Evolutionary conservation across 345 rosid species (phyloP).

Genomic region (Syzygium jambos): DNA sequence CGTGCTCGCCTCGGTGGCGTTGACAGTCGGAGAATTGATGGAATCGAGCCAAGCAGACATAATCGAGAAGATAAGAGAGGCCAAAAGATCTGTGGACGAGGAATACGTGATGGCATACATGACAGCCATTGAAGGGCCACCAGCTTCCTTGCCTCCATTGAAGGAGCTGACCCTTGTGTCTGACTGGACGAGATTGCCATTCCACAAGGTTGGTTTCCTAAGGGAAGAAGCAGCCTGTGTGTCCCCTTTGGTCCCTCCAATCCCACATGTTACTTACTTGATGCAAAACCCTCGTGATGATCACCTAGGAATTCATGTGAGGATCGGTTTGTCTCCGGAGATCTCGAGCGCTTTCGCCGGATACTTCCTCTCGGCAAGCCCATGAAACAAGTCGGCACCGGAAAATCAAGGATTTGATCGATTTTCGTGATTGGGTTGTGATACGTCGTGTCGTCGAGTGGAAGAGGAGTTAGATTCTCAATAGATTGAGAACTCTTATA

Average conservation of each 20-base stretch:
- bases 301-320: slow-evolving; percentile 26
- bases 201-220: slow-evolving; percentile 42
- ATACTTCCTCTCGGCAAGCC: slow-evolving; percentile 9
- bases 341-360: slow-evolving; percentile 18
- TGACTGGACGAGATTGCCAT: slow-evolving; percentile 76
- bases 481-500: not conserved
- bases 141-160: slow-evolving; percentile 40
- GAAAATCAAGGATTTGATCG: not conserved
- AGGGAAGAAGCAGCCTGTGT: slow-evolving; percentile 30
- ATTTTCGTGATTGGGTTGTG: not conserved
- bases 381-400: not conserved
- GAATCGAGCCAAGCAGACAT: slow-evolving; percentile 20
- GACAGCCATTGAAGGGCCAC: slow-evolving; percentile 37
- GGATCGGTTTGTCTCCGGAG: slow-evolving; percentile 45
- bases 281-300: slow-evolving; percentile 43
- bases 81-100: slow-evolving; percentile 36
- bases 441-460: not conserved
- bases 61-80: slow-evolving; percentile 39
- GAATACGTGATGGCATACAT: slow-evolving; percentile 48
- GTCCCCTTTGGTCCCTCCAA: slow-evolving; percentile 51
- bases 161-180: slow-evolving; percentile 48
- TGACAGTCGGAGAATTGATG: slow-evolving; percentile 42
- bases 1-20: slow-evolving; percentile 45
- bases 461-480: not conserved
- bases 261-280: slow-evolving; percentile 58